Base-by-base conservation (phyloP, 768 basidiomycete genomes). In the Termitomyces sp. region DNA sequence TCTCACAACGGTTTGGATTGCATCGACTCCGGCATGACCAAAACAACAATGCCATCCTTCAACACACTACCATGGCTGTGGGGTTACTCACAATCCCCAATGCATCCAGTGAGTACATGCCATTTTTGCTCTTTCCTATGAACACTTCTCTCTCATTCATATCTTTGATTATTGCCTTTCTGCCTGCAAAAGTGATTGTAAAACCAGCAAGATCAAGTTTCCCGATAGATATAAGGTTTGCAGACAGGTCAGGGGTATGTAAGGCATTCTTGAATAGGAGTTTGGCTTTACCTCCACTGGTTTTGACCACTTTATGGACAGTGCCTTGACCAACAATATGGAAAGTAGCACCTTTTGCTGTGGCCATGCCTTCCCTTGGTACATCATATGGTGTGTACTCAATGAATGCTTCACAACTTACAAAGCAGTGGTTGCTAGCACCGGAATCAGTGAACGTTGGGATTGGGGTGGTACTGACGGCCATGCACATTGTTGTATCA, bases 31-130 rank as follows among this genome's bases (percentile, higher is more conserved):
- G 40, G 11, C 20, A 40, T 16, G 49, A 0, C 57, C 62, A 40
- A 73, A 54, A 2, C 64, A 48, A 7, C 59, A 53, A 53, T 72
- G 71, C 66, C 66, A 69, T 0, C 54, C 60, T 1, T 58, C 63
- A 29, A 69, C 31, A 47, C 62, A n/a, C n/a, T n/a, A n/a, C 59
- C 0, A 53, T 54, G 1, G 64, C 46, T 31, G 29, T 5, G 16
- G 32, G n/a, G n/a, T n/a, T n/a, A n/a, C n/a, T n/a, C n/a, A n/a
- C n/a, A n/a, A n/a, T 38, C 7, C 7, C 16, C 10, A 22, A 36
- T 5, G 15, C 25, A 10, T 39, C 36, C 10, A 40, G 10, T 5
- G 7, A 9, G 36, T 51, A 40, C 36, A 51, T 40, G 3, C 23
- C 16, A 13, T 22, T 32, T 23, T 6, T 22, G 5, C 50, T 9